Conservation (phyloP, 164 flowering plant genomes). For the Pachysandra terminalis region DNA sequence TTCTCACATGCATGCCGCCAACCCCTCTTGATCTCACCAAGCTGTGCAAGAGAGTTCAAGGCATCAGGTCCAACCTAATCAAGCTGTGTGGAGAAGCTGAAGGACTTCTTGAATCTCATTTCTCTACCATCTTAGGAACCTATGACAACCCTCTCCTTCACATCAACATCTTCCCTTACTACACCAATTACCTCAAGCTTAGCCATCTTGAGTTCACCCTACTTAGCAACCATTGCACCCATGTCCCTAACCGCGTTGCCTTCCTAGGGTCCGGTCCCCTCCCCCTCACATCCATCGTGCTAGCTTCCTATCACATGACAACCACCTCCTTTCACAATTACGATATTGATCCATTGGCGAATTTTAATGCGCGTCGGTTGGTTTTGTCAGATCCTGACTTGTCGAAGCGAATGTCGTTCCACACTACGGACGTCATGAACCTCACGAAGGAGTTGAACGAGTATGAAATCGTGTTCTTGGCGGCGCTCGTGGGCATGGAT, state of each 20-base stretch:
- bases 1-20: conserved; percentile 75
- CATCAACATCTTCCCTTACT: conserved; percentile 73
- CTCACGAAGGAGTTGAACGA: conserved; percentile 40
- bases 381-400: conserved; percentile 59
- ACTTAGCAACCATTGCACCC: conserved; percentile 36
- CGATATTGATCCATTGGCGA: conserved; percentile 70
- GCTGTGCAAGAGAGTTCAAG: conserved; percentile 41
- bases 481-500: conserved; percentile 90
- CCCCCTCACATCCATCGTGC: conserved; percentile 80
- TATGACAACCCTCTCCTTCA: conserved; percentile 64
- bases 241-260: conserved; percentile 53
- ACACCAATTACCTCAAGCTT: conserved; percentile 74
- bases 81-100: conserved; percentile 82
- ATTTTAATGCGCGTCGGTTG: conserved; percentile 49
- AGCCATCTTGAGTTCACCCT: conserved; percentile 55
- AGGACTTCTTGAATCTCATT: conserved; percentile 72
- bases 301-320: conserved; percentile 64
- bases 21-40: conserved; percentile 61
- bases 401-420: conserved; percentile 69
- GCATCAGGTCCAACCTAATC: conserved; percentile 62
- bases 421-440: conserved; percentile 58
- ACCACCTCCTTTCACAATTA: conserved; percentile 71
- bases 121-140: conserved; percentile 52
- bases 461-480: conserved; percentile 80
- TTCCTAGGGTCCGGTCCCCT: conserved; percentile 95